Conservation (phyloP, 2,329 filamentous ascomycete genomes). For the Diaporthe vexans region DNA sequence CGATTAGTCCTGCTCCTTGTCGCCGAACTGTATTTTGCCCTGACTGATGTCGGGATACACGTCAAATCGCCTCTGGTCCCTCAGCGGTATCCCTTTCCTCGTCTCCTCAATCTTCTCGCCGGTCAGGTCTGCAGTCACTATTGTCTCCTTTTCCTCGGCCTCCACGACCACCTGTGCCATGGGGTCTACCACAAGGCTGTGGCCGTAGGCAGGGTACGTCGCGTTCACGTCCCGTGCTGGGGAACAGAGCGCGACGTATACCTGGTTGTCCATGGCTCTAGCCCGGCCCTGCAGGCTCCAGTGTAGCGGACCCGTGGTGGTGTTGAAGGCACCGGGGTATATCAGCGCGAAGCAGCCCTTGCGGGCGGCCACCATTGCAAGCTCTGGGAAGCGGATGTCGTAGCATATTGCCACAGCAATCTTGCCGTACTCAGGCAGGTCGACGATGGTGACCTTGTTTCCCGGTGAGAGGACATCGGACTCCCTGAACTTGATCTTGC, state of each 20-base stretch:
- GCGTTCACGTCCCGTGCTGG: conserved; percentile 85
- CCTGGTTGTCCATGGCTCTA: conserved; percentile 91
- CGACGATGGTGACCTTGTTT: conserved; percentile 86
- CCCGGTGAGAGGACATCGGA: conserved; percentile 90
- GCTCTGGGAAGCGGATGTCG: conserved; percentile 95
- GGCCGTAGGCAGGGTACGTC: conserved; percentile 90
- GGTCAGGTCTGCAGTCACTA: conserved; percentile 80
- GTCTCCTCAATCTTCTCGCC: conserved; percentile 79
- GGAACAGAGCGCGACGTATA: conserved; percentile 93
- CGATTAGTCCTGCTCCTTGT: conserved; percentile 33
- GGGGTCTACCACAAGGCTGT: conserved; percentile 90
- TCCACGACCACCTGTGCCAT: conserved; percentile 86
- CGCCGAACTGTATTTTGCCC: conserved; percentile 56
- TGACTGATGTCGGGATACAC: conserved; percentile 92
- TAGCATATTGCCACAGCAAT: conserved; percentile 96
- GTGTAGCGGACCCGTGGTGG: conserved; percentile 91
- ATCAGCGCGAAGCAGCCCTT: conserved; percentile 89
- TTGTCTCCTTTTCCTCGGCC: conserved; percentile 82
- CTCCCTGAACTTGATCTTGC: conserved; percentile 92
- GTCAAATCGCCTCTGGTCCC: conserved; percentile 90
- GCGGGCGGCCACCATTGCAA: conserved; percentile 89
- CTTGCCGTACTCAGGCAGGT: conserved; percentile 89
- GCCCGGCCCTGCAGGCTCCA: conserved; percentile 88
- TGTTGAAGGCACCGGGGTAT: conserved; percentile 98
- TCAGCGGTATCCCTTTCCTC: conserved; percentile 86